phyloP scores from a whole-genome alignment of 345 rosid genomes.

The Hirschfeldia incana region DNA sequence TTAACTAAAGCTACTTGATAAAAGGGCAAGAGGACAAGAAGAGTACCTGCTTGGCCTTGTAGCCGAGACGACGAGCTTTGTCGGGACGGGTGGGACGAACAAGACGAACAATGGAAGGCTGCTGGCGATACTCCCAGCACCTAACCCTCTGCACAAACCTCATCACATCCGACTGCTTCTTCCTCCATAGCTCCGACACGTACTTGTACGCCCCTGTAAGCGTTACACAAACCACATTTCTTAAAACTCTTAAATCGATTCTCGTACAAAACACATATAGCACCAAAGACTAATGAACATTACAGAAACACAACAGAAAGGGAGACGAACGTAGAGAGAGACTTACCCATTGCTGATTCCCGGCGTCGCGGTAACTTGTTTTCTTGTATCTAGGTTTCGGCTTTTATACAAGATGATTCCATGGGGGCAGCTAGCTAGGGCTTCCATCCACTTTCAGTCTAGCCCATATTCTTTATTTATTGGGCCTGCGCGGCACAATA shows the following conservation, averaged over 20 bases:
- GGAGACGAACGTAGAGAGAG: background rate
- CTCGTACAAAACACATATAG: background rate
- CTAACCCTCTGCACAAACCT: conserved; percentile 96
- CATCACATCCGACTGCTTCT: conserved; percentile 99
- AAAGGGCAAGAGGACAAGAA: background rate
- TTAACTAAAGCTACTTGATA: background rate
- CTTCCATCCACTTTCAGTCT: background rate
- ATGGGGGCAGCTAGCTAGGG: conserved; percentile 18
- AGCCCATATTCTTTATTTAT: background rate
- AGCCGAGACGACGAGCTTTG: conserved; percentile 91
- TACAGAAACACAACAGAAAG: background rate
- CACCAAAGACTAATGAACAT: background rate
- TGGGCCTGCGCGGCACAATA: conserved; percentile 9
- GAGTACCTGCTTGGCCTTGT: conserved; percentile 97
- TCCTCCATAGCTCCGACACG: conserved; percentile 99
- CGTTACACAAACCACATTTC: background rate
- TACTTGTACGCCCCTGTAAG: conserved; percentile 94
- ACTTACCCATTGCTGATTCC: conserved; percentile 36
- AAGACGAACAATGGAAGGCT: conserved; percentile 91
- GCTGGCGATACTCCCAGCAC: conserved; percentile 99
- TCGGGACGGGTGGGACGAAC: conserved; percentile 95
- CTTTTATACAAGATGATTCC: conserved; percentile 3
- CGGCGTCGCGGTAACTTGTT: conserved; percentile 34
- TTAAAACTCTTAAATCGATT: background rate
- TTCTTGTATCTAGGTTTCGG: conserved; percentile 2